Conservation (phyloP, 1,139 yeast genomes). For the Yamadazyma aaseri region DNA sequence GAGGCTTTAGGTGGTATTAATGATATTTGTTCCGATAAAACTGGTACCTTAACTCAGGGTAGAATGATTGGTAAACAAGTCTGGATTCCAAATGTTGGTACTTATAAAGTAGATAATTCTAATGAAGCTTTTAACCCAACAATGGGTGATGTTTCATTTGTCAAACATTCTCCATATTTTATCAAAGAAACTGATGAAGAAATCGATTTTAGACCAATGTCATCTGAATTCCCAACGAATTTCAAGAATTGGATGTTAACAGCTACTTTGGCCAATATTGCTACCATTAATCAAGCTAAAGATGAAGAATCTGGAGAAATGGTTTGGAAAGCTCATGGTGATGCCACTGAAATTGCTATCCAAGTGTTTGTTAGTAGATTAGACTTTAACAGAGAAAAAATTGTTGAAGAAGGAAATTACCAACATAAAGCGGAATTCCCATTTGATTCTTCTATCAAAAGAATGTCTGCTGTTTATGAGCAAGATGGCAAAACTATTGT, state of each 20-base stretch:
- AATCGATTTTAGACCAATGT: conserved; percentile 24
- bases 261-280: conserved; percentile 75
- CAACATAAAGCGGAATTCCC: conserved; percentile 66
- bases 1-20: conserved; percentile 81
- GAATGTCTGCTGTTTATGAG: conserved; percentile 67
- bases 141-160: conserved; percentile 53
- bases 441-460: conserved; percentile 73
- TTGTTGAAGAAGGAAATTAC: conserved; percentile 32
- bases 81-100: conserved; percentile 79
- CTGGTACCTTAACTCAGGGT: conserved; percentile 81
- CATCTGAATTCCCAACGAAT: conserved; percentile 23
- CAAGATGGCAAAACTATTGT: conserved; percentile 29
- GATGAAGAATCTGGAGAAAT: conserved; percentile 24
- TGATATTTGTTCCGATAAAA: conserved; percentile 81
- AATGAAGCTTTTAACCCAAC: conserved; percentile 75
- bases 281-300: conserved; percentile 48
- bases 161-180: conserved; percentile 40
- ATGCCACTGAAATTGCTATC: conserved; percentile 82
- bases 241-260: conserved; percentile 52
- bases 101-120: conserved; percentile 57
- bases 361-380: conserved; percentile 68
- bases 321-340: conserved; percentile 77
- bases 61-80: conserved; percentile 71
- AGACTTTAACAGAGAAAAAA: conserved; percentile 43
- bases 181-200: conserved; percentile 41